Evolutionary conservation across 805 yeast genomes (phyloP).

Genomic region (Kuraishia cidri): DNA sequence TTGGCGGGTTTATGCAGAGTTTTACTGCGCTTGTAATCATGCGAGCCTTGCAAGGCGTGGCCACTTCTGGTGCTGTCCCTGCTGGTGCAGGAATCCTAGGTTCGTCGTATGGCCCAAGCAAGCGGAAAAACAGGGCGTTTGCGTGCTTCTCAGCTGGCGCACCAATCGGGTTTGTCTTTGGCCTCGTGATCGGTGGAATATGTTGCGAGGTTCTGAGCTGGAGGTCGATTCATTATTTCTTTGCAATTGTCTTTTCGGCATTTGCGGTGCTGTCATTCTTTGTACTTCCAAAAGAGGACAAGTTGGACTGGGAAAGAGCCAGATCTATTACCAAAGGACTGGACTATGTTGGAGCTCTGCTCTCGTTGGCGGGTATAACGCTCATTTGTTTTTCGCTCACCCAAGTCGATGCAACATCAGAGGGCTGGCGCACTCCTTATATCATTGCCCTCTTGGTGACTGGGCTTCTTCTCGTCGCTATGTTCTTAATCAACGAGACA

Average conservation of each 20-base stretch:
- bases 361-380: slow-evolving; percentile 29
- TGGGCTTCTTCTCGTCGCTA: slow-evolving; percentile 23
- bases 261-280: slow-evolving; percentile 12
- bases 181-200: slow-evolving; percentile 29
- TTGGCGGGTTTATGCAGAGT: slow-evolving; percentile 21
- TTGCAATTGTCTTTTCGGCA: slow-evolving; percentile 23
- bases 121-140: slow-evolving; percentile 24
- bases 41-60: slow-evolving; percentile 28
- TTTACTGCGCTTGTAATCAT: slow-evolving; percentile 22
- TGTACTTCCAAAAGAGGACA: slow-evolving; percentile 22
- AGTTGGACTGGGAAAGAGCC: slow-evolving; percentile 15
- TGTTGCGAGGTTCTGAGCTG: slow-evolving; percentile 22
- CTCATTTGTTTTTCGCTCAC: slow-evolving; percentile 34
- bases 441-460: slow-evolving; percentile 32
- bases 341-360: slow-evolving; percentile 34
- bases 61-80: slow-evolving; percentile 26
- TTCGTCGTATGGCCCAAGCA: slow-evolving; percentile 20
- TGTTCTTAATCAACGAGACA: slow-evolving; percentile 26
- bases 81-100: slow-evolving; percentile 33
- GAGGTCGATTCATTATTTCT: slow-evolving; percentile 26
- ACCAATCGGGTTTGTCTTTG: slow-evolving; percentile 29
- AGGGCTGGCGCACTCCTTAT: slow-evolving; percentile 36
- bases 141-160: slow-evolving; percentile 30
- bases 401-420: slow-evolving; percentile 28
- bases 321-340: slow-evolving; percentile 13